Base-by-base conservation (phyloP, 345 rosid species). In the Ceriops decandra region DNA sequence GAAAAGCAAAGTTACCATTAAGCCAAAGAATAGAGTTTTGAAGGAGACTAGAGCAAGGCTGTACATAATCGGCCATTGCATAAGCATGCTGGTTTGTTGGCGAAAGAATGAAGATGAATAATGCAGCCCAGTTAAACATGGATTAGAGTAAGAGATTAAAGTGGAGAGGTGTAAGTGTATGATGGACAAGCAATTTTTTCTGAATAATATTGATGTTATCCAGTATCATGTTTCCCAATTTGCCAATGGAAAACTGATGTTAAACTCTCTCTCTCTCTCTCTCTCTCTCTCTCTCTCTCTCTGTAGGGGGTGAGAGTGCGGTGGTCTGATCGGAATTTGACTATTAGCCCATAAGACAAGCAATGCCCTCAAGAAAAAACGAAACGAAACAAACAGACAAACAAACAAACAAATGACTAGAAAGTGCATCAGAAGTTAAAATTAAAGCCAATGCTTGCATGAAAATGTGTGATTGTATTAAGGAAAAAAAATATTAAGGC, bases 81-180 rank as follows among this genome's bases (percentile, higher is more conserved):
- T 88, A 21, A 68, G 67, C 61, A 87, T 87, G 90, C 89, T 84
- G 77, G 81, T 87, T 61, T 88, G 95, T 76, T 91, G 92, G 92
- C 84, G 73, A 83, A 82, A 86, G 72, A 68, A 82, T 69, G 77
- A 85, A 68, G 87, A 82, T 63, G 71, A 74, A 68, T 67, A 54
- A 58, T 16, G 63, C 33, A 2, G 61, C 68, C 52, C 69, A 73
- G 68, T 56, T 33, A 49, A 49, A 30, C 62, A 20, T 66, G 60
- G 49, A 21, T 3, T 42, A 42, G 15, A 42, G 53, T n/a, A 19
- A 0, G 33, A 11, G 51, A 21, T 24, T 1, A 52, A 7, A 28
- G 56, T 20, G 30, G 30, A 21, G 36, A 35, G 20, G 53, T 6
- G 5, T 10, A 28, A 35, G 68, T 38, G 0, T 52, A 20, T 26